Base-by-base conservation (phyloP, 1,284 basidiomycete genomes). In the Ustilago bromivora region DNA sequence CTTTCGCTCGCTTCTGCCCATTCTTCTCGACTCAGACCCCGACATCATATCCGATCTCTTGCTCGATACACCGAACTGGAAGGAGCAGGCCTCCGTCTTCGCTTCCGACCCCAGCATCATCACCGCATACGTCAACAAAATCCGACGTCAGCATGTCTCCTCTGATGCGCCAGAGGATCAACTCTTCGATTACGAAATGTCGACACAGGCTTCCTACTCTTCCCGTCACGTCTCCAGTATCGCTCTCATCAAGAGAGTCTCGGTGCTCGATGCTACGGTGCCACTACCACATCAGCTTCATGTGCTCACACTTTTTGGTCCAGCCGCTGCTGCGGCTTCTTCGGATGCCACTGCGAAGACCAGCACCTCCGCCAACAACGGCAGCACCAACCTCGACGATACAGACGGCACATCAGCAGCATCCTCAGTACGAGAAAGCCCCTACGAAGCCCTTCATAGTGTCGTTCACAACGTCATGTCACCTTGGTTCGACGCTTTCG, bases 401-500 rank as follows among this genome's bases (percentile, higher is more conserved):
- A 55, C 23, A 60, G 76, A 78, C 38, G 71, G 43, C 41, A 58
- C 61, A 13, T 35, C 43, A 12, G 52, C 57, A 32, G 57, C 74
- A 31, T 83, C 34, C 23, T 64, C 64, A 13, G 70, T 85, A 8
- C 72, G 79, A 2, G 80, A 82, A 59, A 82, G 78, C 43, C 96
- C 96, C 0, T 99, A 98, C 84, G 96, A 98, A 86, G 94, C 94
- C 84, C 88, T 99, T 19, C 96, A 98, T 86, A 94, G 94, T n/a
- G 91, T 99, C 32, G 95, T 99, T 12, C 97, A 96, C 84, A 92
- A 91, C 76, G 96, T 95, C 82, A 95, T 98, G 56, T 96, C 98
- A 75, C 96, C 96, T 0, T 98, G 95, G 92, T 98, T 99, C 82
- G 96, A 98, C 87, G 95, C 95, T 13, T 98, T 97, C 82, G 94